Evolutionary conservation across 108 stramenopile species (phyloP), one percentile per base, ranked within the genome.

Genomic region (Bacterosira constricta): DNA sequence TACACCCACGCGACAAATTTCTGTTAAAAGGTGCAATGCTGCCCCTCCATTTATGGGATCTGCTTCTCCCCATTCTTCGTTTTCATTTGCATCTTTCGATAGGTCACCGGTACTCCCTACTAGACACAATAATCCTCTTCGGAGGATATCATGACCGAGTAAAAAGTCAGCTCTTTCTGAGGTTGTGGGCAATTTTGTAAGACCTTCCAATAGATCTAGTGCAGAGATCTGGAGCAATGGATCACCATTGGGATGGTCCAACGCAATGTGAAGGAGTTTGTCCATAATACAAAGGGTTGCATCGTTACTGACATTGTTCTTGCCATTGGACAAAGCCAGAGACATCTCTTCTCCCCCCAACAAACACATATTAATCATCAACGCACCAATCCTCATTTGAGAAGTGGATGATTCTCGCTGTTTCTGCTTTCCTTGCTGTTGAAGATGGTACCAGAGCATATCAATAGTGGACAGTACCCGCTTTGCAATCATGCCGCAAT

Each of bases 1-100:
- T 31, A 77, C 45, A 2, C 75, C 75, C 34, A 77, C 75, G 30
- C 62, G 75, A 56, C 61, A 77, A 42, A 77, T 77, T 69, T 68
- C 75, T 13, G 75, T 63, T 25, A 77, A 25, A 12, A 77, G 41
- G 4, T 62, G 75, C 23, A 77, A 53, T 52, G 75, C 75, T 20
- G 75, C 67, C 25, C 38, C 49, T 20, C 75, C 75, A 57, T 77
- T 77, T 25, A 69, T 61, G 35, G 75, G 44, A 37, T 77, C 75
- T 38, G 63, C 41, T n/a, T 71, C 59, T 35, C 23, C 38, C 54
- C 54, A 56, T 54, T 56, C 66, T 6, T 56, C 53, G 2, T 29
- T 11, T 5, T 13, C 27, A 1, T 38, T 23, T 15, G 53, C n/a
- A 29, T 69, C 68, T 31, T 46, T 46, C 25, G 38, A 41, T 45